phyloP scores from a whole-genome alignment of 2,329 filamentous ascomycete genomes.

The Neoscytalidium dimidiatum region DNA sequence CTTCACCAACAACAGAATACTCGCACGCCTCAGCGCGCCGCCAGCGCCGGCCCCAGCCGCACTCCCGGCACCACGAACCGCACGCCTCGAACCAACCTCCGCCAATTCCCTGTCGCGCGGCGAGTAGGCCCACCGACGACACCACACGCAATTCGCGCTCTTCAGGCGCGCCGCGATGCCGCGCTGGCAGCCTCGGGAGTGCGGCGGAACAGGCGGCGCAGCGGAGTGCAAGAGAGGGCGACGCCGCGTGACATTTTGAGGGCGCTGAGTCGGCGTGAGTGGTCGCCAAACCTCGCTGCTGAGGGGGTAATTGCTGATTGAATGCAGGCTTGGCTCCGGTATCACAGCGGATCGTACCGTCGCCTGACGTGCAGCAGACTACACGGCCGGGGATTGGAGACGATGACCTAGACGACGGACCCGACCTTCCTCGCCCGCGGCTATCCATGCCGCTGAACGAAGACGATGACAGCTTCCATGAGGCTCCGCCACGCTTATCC shows the following conservation, averaged over 20 bases:
- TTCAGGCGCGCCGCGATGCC: slow-evolving; percentile 53
- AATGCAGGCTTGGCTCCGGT: slow-evolving; percentile 47
- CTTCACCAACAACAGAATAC: slow-evolving; percentile 33
- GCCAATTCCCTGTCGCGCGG: slow-evolving; percentile 32
- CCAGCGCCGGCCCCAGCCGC: slow-evolving; percentile 35
- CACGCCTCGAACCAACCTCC: slow-evolving; percentile 37
- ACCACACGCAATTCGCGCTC: slow-evolving; percentile 56
- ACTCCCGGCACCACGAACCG: slow-evolving; percentile 35
- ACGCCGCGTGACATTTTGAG: slow-evolving; percentile 58
- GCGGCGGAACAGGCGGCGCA: slow-evolving; percentile 47
- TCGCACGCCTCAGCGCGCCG: slow-evolving; percentile 38
- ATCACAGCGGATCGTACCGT: slow-evolving; percentile 49
- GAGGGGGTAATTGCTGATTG: slow-evolving; percentile 32
- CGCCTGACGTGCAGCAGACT: slow-evolving; percentile 44
- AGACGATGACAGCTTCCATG: slow-evolving; percentile 45
- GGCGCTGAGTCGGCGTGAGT: slow-evolving; percentile 53
- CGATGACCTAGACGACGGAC: slow-evolving; percentile 53
- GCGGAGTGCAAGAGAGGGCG: slow-evolving; percentile 53
- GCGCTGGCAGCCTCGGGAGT: slow-evolving; percentile 49
- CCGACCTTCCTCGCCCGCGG: slow-evolving; percentile 42
- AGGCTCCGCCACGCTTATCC: slow-evolving; percentile 40
- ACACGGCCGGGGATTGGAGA: slow-evolving; percentile 29
- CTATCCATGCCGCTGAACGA: slow-evolving; percentile 46
- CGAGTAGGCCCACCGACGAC: slow-evolving; percentile 49
- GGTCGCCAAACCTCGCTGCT: too few relatives aligned